Base-by-base conservation (phyloP, 2,329 filamentous ascomycete species). In the Alternaria arborescens region DNA sequence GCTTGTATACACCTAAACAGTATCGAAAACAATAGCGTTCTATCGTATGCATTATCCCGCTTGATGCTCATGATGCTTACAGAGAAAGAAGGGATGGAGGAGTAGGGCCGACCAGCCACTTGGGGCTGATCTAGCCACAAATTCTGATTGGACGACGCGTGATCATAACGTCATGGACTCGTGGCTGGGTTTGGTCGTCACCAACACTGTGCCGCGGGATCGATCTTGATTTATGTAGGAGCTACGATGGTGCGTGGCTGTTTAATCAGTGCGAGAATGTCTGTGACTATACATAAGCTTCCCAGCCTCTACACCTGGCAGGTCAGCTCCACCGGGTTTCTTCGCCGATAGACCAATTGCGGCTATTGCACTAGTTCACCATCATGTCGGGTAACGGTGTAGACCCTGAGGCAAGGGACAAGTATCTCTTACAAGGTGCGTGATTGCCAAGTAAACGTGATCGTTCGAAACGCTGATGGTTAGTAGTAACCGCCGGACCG, bases 401-500 rank as follows among this genome's bases (percentile, higher is more conserved):
- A 11, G 75, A 77, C 28, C 73, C 75, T 32, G 65, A 68, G 18
- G 71, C 70, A 46, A 68, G 71, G 30, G 74, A 78, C 57, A 78
- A 78, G 52, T 79, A 79, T 54, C 72, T 77, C 10, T 70, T 79
- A 5, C 71, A 72, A 68, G 70, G 68, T 71, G 26, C 16, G 56
- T 28, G 10, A 22, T 2, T 5, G 3, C 36, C 5, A n/a, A 22
- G 11, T 18, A 12, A 8, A 28, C 11, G 18, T 12, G 6, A 22
- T n/a, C 30, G 12, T 11, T 1, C 28, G 6, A 24, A 40, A 8
- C 8, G 18, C 30, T 51, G 34, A 60, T 55, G 20, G 43, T 12
- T 3, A 20, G 42, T n/a, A 72, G 73, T 79, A n/a, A 78, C 76
- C 8, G 73, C 76, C 3, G 77, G 77, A 20, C 71, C 77, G 12